Base-by-base conservation (phyloP, 257 asterid genomes). In the Rubia yunnanensis region DNA sequence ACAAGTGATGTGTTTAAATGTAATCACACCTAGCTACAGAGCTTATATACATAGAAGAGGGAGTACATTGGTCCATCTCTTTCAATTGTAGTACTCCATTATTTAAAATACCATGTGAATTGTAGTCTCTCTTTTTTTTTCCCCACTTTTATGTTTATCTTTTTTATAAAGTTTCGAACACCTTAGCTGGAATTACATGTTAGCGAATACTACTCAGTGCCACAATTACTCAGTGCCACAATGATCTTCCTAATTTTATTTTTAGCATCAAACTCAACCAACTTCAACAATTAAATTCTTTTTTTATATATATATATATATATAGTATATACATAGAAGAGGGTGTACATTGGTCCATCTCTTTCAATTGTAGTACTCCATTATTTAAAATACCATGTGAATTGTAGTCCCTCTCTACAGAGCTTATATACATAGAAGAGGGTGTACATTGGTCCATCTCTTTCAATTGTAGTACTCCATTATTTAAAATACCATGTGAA, bases 1-100 rank as follows among this genome's bases (percentile, higher is more conserved):
- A 71, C 83, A 75, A 68, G 80, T 78, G 80, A 55, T 28, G 60
- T 72, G 78, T 72, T 69, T 69, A 64, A 68, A 71, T 74, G 10
- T 2, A 50, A 0, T 50, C 26, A 72, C 53, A 14, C 39, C 52
- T 38, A 35, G 34, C 20, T 23, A 11, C 4, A 8, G 4, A 34
- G 24, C 32, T 62, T 20, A 44, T 36, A 58, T 55, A 66, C 66
- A 22, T 44, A 38, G 54, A 14, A 55, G 23, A 69, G 65, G 54
- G 70, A 44, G 54, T 23, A 4, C 28, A 49, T 32, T 22, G 36
- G 53, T 48, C 72, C 76, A 28, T 61, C 46, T 61, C 24, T 27
- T 46, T 65, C 35, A 27, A 34, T 66, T 65, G 36, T 66, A 24
- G 65, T 28, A 60, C 52, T 59, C 35, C 71, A 65, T 49, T 64